Base-by-base conservation (phyloP, 805 yeast species). In the Spathaspora passalidarum region DNA sequence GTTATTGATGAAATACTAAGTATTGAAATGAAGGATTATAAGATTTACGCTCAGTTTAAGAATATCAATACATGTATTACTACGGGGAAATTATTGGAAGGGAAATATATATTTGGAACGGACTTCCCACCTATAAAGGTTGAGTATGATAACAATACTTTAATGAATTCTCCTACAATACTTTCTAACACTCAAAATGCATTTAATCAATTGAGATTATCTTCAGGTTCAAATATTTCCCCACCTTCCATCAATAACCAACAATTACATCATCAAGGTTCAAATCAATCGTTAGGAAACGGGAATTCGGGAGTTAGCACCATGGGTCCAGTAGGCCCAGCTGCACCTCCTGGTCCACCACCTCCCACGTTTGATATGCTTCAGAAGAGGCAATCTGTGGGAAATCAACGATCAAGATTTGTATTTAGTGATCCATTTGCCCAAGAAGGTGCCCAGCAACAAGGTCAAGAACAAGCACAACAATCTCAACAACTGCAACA, bases 321-420 rank as follows among this genome's bases (percentile, higher is more conserved):
- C n/a, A 25, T 10, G 9, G 17, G 23, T 14, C n/a, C 45, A 2
- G 7, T 37, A 32, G 16, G 19, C 13, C 14, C 34, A 40, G 21
- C 26, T 4, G 13, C 34, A 22, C 13, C 43, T 16, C 21, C 21
- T 29, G 42, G 35, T 19, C 53, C 20, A 10, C 48, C 38, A 5
- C 20, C 18, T 34, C 10, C 18, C 29, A 44, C 44, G 4, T 56
- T 56, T 48, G 69, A 71, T 25, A 56, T 58, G 25, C 62, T 61
- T 48, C 71, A 63, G 47, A 78, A 79, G 57, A 71, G 85, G 55
- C 80, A 81, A 42, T 73, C 82, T 14, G 61, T 79, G 40, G 80
- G 80, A 32, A 69, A 73, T 46, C 84, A 80, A 57, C 67, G 87
- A 53, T 81, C 87, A n/a, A 72, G 88, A 53, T 83, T 84, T 56